These are phyloP conservation scores for Mucor lusitanicus DNA, from an alignment of 371 early-diverging fungal genomes.

Conservation along the genomic window DNA sequence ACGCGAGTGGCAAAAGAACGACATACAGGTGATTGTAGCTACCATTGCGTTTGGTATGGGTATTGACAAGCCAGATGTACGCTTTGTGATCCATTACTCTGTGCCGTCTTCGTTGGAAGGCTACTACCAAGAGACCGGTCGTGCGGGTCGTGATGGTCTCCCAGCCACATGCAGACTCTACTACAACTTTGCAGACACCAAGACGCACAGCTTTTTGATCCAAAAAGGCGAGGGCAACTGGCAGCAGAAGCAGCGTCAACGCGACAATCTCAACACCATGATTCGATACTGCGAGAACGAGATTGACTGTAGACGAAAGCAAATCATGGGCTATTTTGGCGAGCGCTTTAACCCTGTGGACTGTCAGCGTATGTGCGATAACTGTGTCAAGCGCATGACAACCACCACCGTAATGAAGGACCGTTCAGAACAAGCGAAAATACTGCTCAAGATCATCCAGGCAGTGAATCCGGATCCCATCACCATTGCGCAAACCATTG, in stretches of 20 bases:
- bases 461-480: slow-evolving; percentile 53
- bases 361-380: slow-evolving; percentile 95
- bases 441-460: slow-evolving; percentile 53
- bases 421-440: slow-evolving; percentile 59
- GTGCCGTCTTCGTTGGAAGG: slow-evolving; percentile 97
- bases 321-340: slow-evolving; percentile 95
- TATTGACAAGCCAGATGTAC: slow-evolving; percentile 98
- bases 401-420: slow-evolving; percentile 37
- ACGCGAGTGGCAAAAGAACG: slow-evolving; percentile 83
- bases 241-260: slow-evolving; percentile 85
- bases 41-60: slow-evolving; percentile 99
- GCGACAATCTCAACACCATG: slow-evolving; percentile 88
- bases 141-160: slow-evolving; percentile 98
- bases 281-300: slow-evolving; percentile 95
- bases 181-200: slow-evolving; percentile 85
- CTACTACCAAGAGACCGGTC: slow-evolving; percentile 99
- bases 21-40: slow-evolving; percentile 92
- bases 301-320: slow-evolving; percentile 91
- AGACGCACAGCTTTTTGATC: slow-evolving; percentile 76
- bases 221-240: slow-evolving; percentile 82
- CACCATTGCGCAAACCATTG: slow-evolving; percentile 76
- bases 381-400: slow-evolving; percentile 65
- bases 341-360: slow-evolving; percentile 74
- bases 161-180: slow-evolving; percentile 88
- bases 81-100: slow-evolving; percentile 98